Percentiles rank a stretch among this genome's conserved stretches.
Evolutionary conservation across 2,329 filamentous ascomycete genomes (phyloP).

Genomic region (Trichoderma endophyticum): DNA sequence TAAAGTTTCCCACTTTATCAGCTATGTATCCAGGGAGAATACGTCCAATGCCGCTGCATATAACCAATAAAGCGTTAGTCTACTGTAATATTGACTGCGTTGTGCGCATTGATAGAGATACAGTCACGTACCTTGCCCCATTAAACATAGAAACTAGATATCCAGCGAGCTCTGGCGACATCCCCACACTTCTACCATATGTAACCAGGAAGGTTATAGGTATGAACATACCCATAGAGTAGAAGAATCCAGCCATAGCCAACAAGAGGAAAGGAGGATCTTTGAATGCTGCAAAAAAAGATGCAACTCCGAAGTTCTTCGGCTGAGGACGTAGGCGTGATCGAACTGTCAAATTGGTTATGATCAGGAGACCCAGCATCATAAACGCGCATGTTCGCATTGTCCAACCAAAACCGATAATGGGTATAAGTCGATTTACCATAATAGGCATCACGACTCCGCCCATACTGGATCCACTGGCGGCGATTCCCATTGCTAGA

Average conservation of each 20-base stretch:
- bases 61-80: not conserved
- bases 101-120: not conserved
- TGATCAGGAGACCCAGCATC: not conserved
- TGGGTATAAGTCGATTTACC: not conserved
- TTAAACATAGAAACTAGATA: not conserved
- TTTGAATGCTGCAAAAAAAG: not conserved
- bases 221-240: not conserved
- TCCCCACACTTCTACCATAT: not conserved
- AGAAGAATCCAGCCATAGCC: not conserved
- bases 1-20: not conserved
- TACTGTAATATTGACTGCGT: no score
- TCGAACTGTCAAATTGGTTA: not conserved
- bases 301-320: not conserved
- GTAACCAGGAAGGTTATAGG: not conserved
- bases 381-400: not conserved
- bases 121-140: not conserved
- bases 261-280: not conserved
- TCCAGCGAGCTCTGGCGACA: not conserved
- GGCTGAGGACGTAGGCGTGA: not conserved
- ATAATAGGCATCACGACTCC: not conserved
- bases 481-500: not conserved
- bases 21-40: not conserved
- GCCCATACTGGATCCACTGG: not conserved
- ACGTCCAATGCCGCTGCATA: not conserved
- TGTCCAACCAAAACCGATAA: not conserved